Evolutionary conservation across 1,139 yeast genomes (phyloP), one percentile per base, ranked within the genome.

Genomic region (Nadsonia starkeyi-henricii): DNA sequence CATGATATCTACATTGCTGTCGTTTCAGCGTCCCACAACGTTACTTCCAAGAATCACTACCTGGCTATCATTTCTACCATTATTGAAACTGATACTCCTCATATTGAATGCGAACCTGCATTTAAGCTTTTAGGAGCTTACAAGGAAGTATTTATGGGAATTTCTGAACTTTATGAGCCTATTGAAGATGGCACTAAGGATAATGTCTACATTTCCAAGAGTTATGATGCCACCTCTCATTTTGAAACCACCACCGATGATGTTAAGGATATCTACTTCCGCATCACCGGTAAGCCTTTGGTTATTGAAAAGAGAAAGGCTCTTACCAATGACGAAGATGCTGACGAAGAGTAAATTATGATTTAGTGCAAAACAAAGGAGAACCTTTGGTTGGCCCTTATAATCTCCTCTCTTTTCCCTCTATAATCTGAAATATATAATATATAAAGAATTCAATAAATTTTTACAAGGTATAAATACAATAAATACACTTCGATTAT

Each of bases 231-330:
- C 1, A 75, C 95, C 12, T 86, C 96, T 13, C 99, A 91, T 69
- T 91, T 91, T 63, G 99, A 91, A 67, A 72, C 93, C 44, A 85
- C 95, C 61, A 91, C 98, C 45, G 97, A 91, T 63, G 98, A 91
- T 64, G 95, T 91, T 57, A 88, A 88, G 68, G 96, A 91, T 64
- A 77, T 91, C 54, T 86, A 93, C 68, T 80, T 81, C 67, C 78
- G 98, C 66, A 81, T 93, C 56, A 86, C 85, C 47, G 97, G 97
- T 48, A 85, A 85, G 66, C 95, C 95, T 20, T 75, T 91, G 61
- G 94, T 85, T 33, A 75, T 91, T 59, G 81, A 85, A 71, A 77
- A 83, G 66, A 79, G 93, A 62, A 73, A 77, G 43, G 72, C 75
- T 46, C 77, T 69, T 41, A 85, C 80, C 49, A 84, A 78, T 51